These are phyloP conservation scores for Umbelopsis sp. DNA, from an alignment of 371 early-diverging fungal species.

Conservation along the genomic window DNA sequence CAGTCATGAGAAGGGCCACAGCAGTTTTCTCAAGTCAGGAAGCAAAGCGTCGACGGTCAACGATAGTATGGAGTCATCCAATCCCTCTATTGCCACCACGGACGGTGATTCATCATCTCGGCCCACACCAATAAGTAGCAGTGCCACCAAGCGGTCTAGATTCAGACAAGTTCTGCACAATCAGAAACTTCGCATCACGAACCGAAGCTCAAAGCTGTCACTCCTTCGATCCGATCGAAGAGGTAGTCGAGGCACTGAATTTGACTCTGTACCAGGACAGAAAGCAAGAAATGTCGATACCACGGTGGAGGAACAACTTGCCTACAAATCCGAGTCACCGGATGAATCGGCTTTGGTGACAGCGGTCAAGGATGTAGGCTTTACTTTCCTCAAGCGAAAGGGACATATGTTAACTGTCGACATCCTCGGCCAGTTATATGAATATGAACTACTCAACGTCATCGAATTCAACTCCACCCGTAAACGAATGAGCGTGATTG, in stretches of 20 bases:
- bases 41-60: constrained; percentile 24
- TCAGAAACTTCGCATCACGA: constrained; percentile 21
- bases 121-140: constrained; percentile 24
- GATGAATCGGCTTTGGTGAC: constrained; percentile 89
- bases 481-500: constrained; percentile 94
- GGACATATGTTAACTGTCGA: constrained; percentile 55
- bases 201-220: constrained; percentile 17
- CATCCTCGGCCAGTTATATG: constrained; percentile 66
- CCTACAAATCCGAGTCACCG: constrained; percentile 77
- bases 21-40: not conserved
- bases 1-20: not conserved
- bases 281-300: constrained; percentile 32
- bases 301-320: constrained; percentile 37
- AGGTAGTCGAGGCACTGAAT: constrained; percentile 23
- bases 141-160: constrained; percentile 13
- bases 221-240: not conserved
- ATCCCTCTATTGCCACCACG: constrained; percentile 29
- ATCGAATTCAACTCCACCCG: constrained; percentile 93
- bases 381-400: constrained; percentile 67
- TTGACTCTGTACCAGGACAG: constrained; percentile 11
- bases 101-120: constrained; percentile 24
- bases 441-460: constrained; percentile 76
- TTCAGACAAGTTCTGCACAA: constrained; percentile 19
- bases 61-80: constrained; percentile 26
- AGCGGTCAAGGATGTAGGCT: constrained; percentile 87